Evolutionary conservation across 2,329 filamentous ascomycete genomes (phyloP).

Genomic region (Hirsutella rhossiliensis): DNA sequence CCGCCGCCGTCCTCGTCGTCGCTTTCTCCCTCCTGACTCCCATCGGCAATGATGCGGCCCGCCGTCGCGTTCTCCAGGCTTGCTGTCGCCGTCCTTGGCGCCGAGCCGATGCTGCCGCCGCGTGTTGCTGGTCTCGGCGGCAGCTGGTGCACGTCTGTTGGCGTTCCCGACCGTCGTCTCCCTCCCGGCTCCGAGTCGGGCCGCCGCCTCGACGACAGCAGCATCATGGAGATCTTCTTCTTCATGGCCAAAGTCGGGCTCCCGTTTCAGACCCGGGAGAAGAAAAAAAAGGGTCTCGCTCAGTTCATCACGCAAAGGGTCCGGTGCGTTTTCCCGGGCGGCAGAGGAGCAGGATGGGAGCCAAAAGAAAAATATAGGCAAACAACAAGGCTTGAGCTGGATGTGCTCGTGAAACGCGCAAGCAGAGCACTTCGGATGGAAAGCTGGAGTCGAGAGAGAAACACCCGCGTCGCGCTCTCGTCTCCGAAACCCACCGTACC

Average conservation of each 20-base stretch:
- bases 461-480: no score
- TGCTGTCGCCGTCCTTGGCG: constrained; percentile 1
- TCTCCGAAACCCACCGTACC: background rate
- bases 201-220: constrained; percentile 15
- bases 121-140: constrained; percentile 11
- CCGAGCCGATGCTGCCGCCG: background rate
- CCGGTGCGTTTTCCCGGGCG: no score
- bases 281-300: no score
- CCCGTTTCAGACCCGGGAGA: no score
- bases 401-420: no score
- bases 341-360: no score
- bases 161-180: constrained; percentile 3
- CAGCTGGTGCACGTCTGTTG: constrained; percentile 17
- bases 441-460: no score
- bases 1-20: background rate
- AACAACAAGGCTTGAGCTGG: no score
- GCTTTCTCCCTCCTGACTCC: constrained; percentile 2
- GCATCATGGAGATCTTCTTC: constrained; percentile 21
- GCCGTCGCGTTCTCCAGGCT: constrained; percentile 10
- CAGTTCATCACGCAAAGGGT: no score
- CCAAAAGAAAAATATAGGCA: no score
- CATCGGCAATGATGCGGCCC: constrained; percentile 16
- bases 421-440: no score
- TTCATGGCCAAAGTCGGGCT: constrained; percentile 14
- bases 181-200: constrained; percentile 8